Evolutionary conservation across 1,139 yeast genomes (phyloP), one percentile per base, ranked within the genome.

Genomic region (Lodderomyces theae): DNA sequence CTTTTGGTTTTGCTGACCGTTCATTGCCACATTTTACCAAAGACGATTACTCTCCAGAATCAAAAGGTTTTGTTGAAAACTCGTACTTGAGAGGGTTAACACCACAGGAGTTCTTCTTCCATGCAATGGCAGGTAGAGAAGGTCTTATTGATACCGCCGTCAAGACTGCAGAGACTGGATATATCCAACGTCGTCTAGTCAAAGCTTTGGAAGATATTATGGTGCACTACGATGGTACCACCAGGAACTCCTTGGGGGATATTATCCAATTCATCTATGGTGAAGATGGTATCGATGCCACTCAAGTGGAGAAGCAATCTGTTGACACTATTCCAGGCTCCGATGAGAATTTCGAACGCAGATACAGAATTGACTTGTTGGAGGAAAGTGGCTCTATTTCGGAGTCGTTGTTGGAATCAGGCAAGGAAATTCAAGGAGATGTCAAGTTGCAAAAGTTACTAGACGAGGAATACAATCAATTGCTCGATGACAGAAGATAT

Each of bases 51-150:
- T 86, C 96, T 42, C 97, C 98, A 23, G 98, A 92, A 66, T 89
- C 97, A 3, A 88, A 89, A 61, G 99, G 99, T 50, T 94, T 94
- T 56, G 95, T 94, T 51, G 98, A 92, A 65, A 94, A 94, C 59
- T 94, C 98, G 10, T 94, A 92, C 58, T 76, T 92, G 59, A 82
- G 98, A 74, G 99, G 99, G 33, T 76, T 94, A 58, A 92, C 98
- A 12, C 99, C 99, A 30, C 98, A 92, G 66, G 98, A 94, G 64
- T 94, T 94, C 65, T 94, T 94, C 62, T 92, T 92, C 85, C 99
- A 94, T 64, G 98, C 98, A 42, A 94, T 94, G 98, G 98, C 98
- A 56, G 99, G 99, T 77, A 88, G 99, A 78, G 99, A 92, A 73
- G 99, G 99, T 80, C 79, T 92, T 63, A 92, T 92, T 64, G 99